Conservation (phyloP, 306 rosid species). For the Malus domestica region ASM211411v1 NC_041797.1:32486501-32487000, state of each 20-base stretch:
- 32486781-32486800: conserved; percentile 85
- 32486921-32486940: conserved; percentile 8
- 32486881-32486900: conserved; percentile 15
- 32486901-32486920: not conserved
- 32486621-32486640: conserved; percentile 84
- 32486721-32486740: conserved; percentile 2
- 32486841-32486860: conserved; percentile 69
- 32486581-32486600: not conserved
- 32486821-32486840: conserved; percentile 87
- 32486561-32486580: not conserved
- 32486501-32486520: conserved; percentile 85
- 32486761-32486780: conserved; percentile 47
- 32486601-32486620: conserved; percentile 3
- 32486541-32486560: conserved; percentile 3
- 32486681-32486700: conserved; percentile 12
- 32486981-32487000: conserved; percentile 8
- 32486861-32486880: conserved; percentile 45
- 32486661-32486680: conserved; percentile 28
- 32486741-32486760: conserved; percentile 6
- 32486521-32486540: conserved; percentile 84
- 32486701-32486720: conserved; percentile 5
- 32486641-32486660: conserved; percentile 99
- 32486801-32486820: conserved; percentile 65
- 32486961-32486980: conserved; percentile 99
- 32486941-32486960: conserved; percentile 60